Evolutionary conservation across 2,329 filamentous ascomycete species (phyloP).

Genomic region (Zasmidium cellare): DNA sequence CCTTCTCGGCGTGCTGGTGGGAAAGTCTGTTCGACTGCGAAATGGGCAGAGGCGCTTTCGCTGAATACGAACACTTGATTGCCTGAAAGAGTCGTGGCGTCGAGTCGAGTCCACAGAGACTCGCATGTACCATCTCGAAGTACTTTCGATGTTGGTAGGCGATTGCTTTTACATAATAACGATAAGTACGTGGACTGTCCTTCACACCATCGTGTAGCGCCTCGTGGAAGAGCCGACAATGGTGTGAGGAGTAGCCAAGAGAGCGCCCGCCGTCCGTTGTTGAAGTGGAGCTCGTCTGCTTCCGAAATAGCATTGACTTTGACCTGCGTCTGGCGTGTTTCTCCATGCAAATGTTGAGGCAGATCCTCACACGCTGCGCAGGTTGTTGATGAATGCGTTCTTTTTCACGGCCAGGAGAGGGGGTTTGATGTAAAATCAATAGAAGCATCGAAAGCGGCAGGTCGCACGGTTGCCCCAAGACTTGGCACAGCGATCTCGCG

Average conservation of each 20-base stretch:
- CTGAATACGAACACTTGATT: conserved; percentile 16
- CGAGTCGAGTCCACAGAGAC: conserved; percentile 5
- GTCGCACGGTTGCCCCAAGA: neutral
- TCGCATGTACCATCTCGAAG: conserved; percentile 13
- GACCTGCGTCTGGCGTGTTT: too few species aligned
- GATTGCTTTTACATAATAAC: neutral
- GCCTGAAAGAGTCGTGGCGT: conserved; percentile 7
- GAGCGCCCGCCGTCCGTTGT: too few species aligned
- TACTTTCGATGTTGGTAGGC: neutral
- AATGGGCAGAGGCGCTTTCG: conserved; percentile 2
- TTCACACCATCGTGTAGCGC: neutral
- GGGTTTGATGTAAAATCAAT: neutral
- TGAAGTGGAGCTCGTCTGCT: too few species aligned
- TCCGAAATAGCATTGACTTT: too few species aligned
- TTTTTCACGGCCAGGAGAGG: neutral
- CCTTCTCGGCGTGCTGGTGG: neutral
- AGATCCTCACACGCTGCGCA: too few species aligned
- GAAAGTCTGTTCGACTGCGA: neutral
- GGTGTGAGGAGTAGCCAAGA: too few species aligned
- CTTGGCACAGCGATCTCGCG: conserved; percentile 4
- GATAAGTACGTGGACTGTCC: neutral
- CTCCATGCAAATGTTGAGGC: too few species aligned
- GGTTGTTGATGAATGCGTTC: too few species aligned
- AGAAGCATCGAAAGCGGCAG: neutral
- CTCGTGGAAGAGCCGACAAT: too few species aligned